Evolutionary conservation across 2,329 filamentous ascomycete genomes (phyloP).

Genomic region (Beauveria sp.): DNA sequence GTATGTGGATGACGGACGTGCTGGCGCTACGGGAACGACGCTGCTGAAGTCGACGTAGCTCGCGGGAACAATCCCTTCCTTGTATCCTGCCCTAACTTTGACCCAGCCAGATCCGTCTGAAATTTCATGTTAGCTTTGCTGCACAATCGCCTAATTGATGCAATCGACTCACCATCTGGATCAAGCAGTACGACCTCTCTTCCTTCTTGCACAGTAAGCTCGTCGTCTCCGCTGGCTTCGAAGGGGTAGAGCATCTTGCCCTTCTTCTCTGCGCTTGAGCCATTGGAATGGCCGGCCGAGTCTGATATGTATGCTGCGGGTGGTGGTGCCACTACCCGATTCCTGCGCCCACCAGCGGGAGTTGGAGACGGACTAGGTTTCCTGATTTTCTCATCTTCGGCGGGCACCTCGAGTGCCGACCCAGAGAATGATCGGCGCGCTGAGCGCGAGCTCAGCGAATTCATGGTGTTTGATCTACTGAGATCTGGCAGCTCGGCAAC

Average conservation of each 20-base stretch:
- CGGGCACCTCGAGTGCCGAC: conserved; percentile 31
- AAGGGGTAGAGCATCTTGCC: conserved; percentile 90
- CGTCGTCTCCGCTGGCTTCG: conserved; percentile 70
- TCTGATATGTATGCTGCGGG: conserved; percentile 72
- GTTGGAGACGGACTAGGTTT: conserved; percentile 7
- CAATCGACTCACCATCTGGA: conserved; percentile 65
- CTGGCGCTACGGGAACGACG: conserved; percentile 33
- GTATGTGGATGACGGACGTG: conserved; percentile 66
- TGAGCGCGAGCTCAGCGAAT: conserved; percentile 77
- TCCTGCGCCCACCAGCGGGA: conserved; percentile 37
- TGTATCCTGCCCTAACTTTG: conserved; percentile 66
- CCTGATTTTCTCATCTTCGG: background rate
- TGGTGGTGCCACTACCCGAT: conserved; percentile 79
- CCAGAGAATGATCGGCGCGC: conserved; percentile 70
- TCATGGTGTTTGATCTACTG: conserved; percentile 79
- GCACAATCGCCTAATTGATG: background rate
- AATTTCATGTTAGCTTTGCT: conserved; percentile 13
- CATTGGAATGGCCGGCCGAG: conserved; percentile 44
- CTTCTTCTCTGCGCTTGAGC: conserved; percentile 36
- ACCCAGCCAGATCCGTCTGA: conserved; percentile 88
- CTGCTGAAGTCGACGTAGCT: conserved; percentile 69
- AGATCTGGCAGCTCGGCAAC: conserved; percentile 60
- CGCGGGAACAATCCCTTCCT: conserved; percentile 80
- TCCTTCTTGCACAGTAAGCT: conserved; percentile 73
- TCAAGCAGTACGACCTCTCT: conserved; percentile 72